phyloP scores from a whole-genome alignment of 805 yeast genomes.

The Candida chilensis region DNA sequence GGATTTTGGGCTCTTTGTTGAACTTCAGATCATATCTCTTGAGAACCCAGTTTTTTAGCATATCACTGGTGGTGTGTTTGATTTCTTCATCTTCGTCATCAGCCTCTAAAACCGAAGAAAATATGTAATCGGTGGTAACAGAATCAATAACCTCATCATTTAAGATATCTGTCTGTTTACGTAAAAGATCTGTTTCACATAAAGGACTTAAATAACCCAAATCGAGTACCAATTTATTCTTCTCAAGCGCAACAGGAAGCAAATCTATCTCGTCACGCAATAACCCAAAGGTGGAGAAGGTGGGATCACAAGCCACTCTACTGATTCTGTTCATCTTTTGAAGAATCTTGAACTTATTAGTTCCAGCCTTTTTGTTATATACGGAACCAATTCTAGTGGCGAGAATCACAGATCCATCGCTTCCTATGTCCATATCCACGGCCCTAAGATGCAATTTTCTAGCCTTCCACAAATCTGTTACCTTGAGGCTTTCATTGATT shows the following conservation, averaged over 20 bases:
- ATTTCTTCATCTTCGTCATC: too few species aligned
- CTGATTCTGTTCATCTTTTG: conserved; percentile 48
- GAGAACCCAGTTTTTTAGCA: too few species aligned
- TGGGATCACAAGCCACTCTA: conserved; percentile 56
- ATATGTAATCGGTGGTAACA: too few species aligned
- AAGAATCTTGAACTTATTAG: conserved; percentile 42
- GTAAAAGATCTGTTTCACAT: conserved; percentile 14
- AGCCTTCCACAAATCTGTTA: conserved; percentile 46
- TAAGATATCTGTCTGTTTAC: conserved; percentile 17
- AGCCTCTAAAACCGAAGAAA: too few species aligned
- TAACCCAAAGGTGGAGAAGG: conserved; percentile 59
- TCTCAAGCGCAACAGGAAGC: conserved; percentile 44
- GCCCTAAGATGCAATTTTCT: conserved; percentile 46
- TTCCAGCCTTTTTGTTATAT: conserved; percentile 33
- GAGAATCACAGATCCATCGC: conserved; percentile 60
- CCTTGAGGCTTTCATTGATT: too few species aligned
- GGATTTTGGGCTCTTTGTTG: background rate
- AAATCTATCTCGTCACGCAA: conserved; percentile 52
- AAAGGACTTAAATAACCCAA: conserved; percentile 47
- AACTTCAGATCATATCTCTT: background rate
- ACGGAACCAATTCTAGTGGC: conserved; percentile 66
- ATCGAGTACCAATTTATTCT: conserved; percentile 40
- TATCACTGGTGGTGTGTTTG: too few species aligned
- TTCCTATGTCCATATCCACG: conserved; percentile 57
- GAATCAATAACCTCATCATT: too few species aligned